Base-by-base conservation (phyloP, 1,284 basidiomycete species). In the Papiliotrema nemorosa region DNA sequence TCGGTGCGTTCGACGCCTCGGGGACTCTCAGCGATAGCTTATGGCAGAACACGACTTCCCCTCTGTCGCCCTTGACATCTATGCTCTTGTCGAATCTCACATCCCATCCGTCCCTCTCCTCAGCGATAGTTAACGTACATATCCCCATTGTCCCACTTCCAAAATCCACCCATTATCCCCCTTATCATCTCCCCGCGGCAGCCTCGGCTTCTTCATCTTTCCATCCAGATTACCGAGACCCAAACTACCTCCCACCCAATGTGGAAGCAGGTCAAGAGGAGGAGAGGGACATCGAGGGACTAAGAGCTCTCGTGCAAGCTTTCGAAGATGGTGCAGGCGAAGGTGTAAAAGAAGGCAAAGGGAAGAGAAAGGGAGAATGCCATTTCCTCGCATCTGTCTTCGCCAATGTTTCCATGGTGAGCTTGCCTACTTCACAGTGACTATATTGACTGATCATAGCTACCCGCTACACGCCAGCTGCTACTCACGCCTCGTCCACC, bases 11-110 rank as follows among this genome's bases (percentile, higher is more conserved):
- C 26, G 44, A n/a, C 39, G 10, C 29, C 49, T 26, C n/a, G n/a
- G n/a, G n/a, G n/a, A n/a, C 9, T 40, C 33, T 34, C 26, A 14
- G 16, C 18, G 2, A 20, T 33, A 44, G 54, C 60, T 44, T 60
- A 43, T 24, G 25, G 10, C 61, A 96, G 92, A 87, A 94, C 74
- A 86, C 88, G 5, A 83, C 87, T 55, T 86, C 93, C 3, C 83
- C 89, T 47, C 84, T 97, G 18, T 90, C 92, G 27, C 94, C 97
- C 76, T 82, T 97, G 10, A 91, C 92, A 1, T 84, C 90, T 27
- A 98, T 99, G 96, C 80, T 98, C 1, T 81, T 98, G 5, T 97
- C 93, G 18, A 99, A 99, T 74, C 78, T 97, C 38, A 90, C 91
- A 14, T 83, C 88, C 13, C 84, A 89, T 47, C 80, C 89, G 4